phyloP scores from a whole-genome alignment of 1,139 yeast genomes.

The Candida frijolesensis region DNA sequence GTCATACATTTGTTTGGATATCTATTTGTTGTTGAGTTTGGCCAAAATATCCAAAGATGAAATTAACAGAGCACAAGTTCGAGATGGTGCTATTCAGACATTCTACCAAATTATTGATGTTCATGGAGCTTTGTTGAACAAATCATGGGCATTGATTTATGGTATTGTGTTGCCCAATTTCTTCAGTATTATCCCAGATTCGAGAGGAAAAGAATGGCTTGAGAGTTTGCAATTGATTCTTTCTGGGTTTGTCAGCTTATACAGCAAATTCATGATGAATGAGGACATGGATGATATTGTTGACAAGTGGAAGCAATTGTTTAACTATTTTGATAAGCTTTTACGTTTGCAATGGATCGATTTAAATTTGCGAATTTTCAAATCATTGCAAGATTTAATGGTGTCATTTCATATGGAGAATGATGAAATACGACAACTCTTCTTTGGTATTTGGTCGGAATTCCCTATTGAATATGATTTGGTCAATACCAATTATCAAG shows the following conservation, averaged over 20 bases:
- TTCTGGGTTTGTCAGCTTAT: constrained; percentile 59
- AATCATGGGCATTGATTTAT: constrained; percentile 60
- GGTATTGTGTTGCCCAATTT: constrained; percentile 46
- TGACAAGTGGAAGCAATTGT: constrained; percentile 51
- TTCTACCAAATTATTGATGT: constrained; percentile 83
- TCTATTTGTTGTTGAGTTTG: constrained; percentile 66
- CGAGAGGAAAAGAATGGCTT: constrained; percentile 44
- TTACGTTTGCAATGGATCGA: constrained; percentile 45
- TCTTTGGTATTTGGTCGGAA: constrained; percentile 66
- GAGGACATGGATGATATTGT: constrained; percentile 19
- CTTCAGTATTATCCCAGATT: constrained; percentile 18
- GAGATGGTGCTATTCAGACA: constrained; percentile 88
- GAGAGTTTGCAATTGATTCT: constrained; percentile 61
- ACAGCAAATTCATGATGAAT: constrained; percentile 42
- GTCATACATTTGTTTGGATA: constrained; percentile 40
- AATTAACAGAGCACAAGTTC: constrained; percentile 65
- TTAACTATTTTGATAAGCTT: constrained; percentile 48
- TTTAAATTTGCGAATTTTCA: constrained; percentile 54
- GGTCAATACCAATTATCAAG: constrained; percentile 54
- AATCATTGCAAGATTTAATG: constrained; percentile 52
- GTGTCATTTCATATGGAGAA: constrained; percentile 23
- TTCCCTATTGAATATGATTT: constrained; percentile 64
- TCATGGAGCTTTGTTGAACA: constrained; percentile 57
- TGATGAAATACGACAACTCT: constrained; percentile 35
- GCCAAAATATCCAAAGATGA: constrained; percentile 62